phyloP scores from a whole-genome alignment of 805 yeast genomes.

The Yarrowia sp. region DNA sequence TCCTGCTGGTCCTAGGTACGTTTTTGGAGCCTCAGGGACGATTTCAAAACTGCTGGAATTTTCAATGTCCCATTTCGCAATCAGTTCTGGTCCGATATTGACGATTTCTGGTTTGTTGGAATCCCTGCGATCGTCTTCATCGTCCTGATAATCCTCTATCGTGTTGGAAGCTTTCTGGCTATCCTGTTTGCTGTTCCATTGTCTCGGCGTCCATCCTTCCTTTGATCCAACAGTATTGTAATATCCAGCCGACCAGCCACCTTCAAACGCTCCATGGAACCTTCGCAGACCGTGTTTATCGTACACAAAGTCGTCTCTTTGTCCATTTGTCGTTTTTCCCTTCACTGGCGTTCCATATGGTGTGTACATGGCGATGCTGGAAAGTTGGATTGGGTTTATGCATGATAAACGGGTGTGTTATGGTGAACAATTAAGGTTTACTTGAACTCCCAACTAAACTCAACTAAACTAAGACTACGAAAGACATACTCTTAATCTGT shows the following conservation, averaged over 20 bases:
- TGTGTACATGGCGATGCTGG: background rate
- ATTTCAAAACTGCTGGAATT: background rate
- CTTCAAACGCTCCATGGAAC: slow-evolving; percentile 41
- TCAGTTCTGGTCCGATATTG: background rate
- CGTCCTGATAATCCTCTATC: slow-evolving; percentile 40
- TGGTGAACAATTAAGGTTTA: too few relatives aligned
- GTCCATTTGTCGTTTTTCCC: background rate
- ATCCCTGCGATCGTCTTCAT: slow-evolving; percentile 36
- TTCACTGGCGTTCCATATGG: slow-evolving; percentile 15
- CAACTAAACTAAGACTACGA: too few relatives aligned
- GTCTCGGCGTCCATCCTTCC: slow-evolving; percentile 40
- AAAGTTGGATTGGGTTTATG: background rate
- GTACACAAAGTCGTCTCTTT: slow-evolving; percentile 11
- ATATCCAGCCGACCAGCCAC: slow-evolving; percentile 41
- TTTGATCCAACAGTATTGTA: slow-evolving; percentile 40
- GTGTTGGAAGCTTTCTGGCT: slow-evolving; percentile 26
- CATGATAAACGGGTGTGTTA: too few relatives aligned
- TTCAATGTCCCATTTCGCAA: background rate
- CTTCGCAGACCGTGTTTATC: slow-evolving; percentile 26
- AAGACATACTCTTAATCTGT: too few relatives aligned
- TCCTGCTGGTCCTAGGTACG: background rate
- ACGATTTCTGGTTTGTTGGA: background rate
- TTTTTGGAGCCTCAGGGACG: background rate
- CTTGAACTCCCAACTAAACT: too few relatives aligned
- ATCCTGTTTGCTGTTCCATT: slow-evolving; percentile 32